Base-by-base conservation (phyloP, 306 rosid genomes). In the Glycine soja region DNA sequence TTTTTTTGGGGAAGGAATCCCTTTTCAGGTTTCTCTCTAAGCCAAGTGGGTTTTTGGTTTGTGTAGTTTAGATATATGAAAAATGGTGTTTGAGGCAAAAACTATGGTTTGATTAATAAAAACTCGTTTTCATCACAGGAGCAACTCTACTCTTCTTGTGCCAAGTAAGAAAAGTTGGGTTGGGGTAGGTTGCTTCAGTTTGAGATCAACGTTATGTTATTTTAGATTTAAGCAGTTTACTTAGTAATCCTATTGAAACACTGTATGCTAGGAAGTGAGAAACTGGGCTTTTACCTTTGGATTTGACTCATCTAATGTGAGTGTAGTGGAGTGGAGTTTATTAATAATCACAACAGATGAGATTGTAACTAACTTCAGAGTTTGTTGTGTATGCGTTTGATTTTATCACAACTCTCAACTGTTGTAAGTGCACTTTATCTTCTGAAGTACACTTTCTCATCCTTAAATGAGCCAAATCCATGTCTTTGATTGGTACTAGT, bases 1-100 rank as follows among this genome's bases (percentile, higher is more conserved):
- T 15, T 14, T 46, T 8, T 46, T 2, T 74, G 10, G 3, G 45
- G 2, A 78, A 56, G 47, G 77, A 56, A 69, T 34, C 82, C 32
- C 13, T 59, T 4, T 46, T 71, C 43, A 6, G 72, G 53, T 80
- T 71, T 80, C 30, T 16, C 40, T 48, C 32, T 70, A 80, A 58
- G 45, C 77, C 38, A 70, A 70, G 47, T 34, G 50, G 52, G 47
- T 14, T 53, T 10, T 15, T n/a, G 59, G 8, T 78, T 19, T 77
- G 19, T 53, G 59, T 64, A 16, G 34, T 77, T 66, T 66, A 70
- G 63, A 48, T 38, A 2, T 38, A 15, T 79, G 9, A 11, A 70
- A 56, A 45, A 68, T 58, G 77, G 11, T 58, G 46, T 40, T 52
- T 53, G 67, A 59, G 24, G 82, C 59, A 12, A 59, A 68, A 77